Base-by-base conservation (phyloP, 805 yeast genomes). In the Danielia oregonensis region DNA sequence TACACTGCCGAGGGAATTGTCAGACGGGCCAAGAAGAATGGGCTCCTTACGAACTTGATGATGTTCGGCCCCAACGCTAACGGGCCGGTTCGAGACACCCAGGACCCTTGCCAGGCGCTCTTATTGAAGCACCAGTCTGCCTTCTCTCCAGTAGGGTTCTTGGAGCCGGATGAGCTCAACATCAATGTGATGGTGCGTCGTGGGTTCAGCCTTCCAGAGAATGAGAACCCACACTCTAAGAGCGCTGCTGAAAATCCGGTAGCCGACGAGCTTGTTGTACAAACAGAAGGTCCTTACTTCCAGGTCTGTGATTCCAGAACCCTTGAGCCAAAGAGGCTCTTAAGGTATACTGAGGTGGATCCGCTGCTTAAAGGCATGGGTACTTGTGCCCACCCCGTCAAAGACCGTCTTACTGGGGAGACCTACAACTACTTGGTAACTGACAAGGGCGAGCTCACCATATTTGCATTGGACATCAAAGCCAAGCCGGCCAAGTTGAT, bases 381-480 rank as follows among this genome's bases (percentile, higher is more conserved):
- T 6, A 24, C 26, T 9, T 24, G 26, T 24, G 26, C 26, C 7
- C 26, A 24, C 12, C 26, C 26, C 7, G 14, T n/a, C 14, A 24
- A 24, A 12, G 26, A 24, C 26, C 26, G 26, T 24, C 14, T 9
- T 7, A 9, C 7, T 7, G 26, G 26, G 13, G 26, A 24, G 12
- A 24, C 12, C 26, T 24, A 11, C 26, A 24, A 24, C 14, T 24
- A 24, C 26, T 24, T 24, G 26, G 12, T 24, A 11, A 24, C 7
- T 14, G 26, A 24, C 12, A 24, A 24, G 12, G 26, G 26, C 26
- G 26, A 24, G 14, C 26, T 24, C 26, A 24, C 26, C n/a, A 24
- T 24, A 10, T 24, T 24, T 12, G 26, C 12, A 24, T 24, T 24
- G 26, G 26, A 24, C 26, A 24, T 24, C 12, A 7, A 24, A 24